Conservation (phyloP, 176 grass and related monocot genomes). For the Rhynchospora breviuscula region DNA sequence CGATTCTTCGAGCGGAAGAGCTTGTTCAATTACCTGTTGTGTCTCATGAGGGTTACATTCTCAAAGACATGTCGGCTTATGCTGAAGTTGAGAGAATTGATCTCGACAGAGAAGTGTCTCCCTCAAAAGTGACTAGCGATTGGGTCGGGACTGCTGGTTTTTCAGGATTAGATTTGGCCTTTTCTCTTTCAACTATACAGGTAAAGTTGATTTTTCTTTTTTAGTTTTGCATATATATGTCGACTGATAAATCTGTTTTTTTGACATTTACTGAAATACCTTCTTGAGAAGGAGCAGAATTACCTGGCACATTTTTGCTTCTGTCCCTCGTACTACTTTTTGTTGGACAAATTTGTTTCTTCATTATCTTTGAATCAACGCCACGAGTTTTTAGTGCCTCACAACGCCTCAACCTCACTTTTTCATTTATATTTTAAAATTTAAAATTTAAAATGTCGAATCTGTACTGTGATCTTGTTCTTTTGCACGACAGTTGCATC, state of each 20-base stretch:
- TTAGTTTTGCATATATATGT: slow-evolving; percentile 7
- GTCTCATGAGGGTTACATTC: slow-evolving; percentile 42
- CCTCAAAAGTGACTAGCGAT: slow-evolving; percentile 36
- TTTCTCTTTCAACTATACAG: slow-evolving; percentile 58
- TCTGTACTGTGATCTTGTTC: too few species aligned
- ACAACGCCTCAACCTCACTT: too few species aligned
- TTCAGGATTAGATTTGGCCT: slow-evolving; percentile 58
- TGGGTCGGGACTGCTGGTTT: slow-evolving; percentile 61
- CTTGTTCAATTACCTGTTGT: slow-evolving; percentile 25
- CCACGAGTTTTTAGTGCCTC: too few species aligned
- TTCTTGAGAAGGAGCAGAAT: neutral
- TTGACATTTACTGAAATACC: neutral
- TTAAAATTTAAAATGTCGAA: too few species aligned
- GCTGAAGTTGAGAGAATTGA: slow-evolving; percentile 50
- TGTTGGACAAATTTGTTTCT: neutral
- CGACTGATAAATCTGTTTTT: neutral
- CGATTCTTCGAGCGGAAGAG: slow-evolving; percentile 49
- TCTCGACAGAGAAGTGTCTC: slow-evolving; percentile 23
- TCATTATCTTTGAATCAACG: neutral
- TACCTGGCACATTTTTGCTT: neutral
- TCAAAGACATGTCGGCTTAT: slow-evolving; percentile 48
- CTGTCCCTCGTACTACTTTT: neutral
- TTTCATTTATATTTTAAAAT: too few species aligned
- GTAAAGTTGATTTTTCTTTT: slow-evolving; percentile 25
- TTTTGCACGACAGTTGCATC: too few species aligned